phyloP scores from a whole-genome alignment of 108 stramenopile genomes.

The Cyclotella kingstonii region DNA sequence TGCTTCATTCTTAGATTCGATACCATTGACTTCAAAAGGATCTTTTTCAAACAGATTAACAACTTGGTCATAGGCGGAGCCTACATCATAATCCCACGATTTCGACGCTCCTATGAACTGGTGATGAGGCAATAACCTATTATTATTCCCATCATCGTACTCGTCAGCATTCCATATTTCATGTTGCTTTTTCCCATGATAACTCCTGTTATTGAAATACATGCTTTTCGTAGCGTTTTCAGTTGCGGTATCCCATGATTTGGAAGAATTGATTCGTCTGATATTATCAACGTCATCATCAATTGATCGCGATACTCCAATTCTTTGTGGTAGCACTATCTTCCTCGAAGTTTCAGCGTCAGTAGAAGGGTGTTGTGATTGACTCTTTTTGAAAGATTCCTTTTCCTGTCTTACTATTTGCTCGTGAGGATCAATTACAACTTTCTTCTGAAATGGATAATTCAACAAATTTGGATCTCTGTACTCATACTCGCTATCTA shows the following conservation, averaged over 20 bases:
- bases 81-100: constrained; percentile 26
- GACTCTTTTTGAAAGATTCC: too few species aligned
- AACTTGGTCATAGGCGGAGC: too few species aligned
- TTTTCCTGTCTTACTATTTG: too few species aligned
- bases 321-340: constrained; percentile 8
- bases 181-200: constrained; percentile 9
- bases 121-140: neutral
- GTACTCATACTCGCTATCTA: neutral
- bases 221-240: neutral
- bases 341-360: neutral
- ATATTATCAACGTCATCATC: neutral
- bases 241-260: constrained; percentile 12
- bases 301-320: constrained; percentile 12
- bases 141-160: constrained; percentile 7
- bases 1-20: too few species aligned
- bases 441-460: too few species aligned
- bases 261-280: neutral
- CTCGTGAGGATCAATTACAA: too few species aligned
- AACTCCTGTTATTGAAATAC: neutral
- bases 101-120: constrained; percentile 15
- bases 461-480: too few species aligned
- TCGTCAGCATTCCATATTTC: constrained; percentile 13
- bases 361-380: neutral
- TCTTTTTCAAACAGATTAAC: too few species aligned
- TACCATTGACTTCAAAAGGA: too few species aligned